Base-by-base conservation (phyloP, 345 rosid species). In the Psidium friedrichsthalianum region DNA sequence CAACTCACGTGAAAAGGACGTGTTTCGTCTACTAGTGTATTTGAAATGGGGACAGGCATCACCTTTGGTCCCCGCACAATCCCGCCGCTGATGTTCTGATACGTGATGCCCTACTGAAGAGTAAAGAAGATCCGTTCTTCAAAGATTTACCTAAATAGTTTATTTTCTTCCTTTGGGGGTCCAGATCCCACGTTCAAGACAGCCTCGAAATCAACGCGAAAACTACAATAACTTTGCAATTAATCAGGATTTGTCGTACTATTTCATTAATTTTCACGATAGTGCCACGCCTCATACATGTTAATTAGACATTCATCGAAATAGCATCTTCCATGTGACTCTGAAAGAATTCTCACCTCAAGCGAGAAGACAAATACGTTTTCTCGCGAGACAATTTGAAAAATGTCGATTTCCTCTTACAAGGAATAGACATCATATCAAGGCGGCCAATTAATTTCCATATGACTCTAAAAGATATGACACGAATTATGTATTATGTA, bases 151-250 rank as follows among this genome's bases (percentile, higher is more conserved):
- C 55, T 47, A 27, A 81, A 81, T 24, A 81, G 12, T 47, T 24
- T 81, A 24, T 47, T 81, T 2, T 3, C 21, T n/a, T 49, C 83
- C 32, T 49, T 18, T 69, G 47, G 80, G 47, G 80, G 84, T 82
- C 83, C 83, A 82, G 83, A 52, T 82, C 58, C 84, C 58, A 82
- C 44, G 57, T 82, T 82, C 84, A 82, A 82, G 57, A 82, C 24
- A 3, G 32, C n/a, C 47, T 82, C 16, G 84, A 51, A 53, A 82
- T 82, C 47, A 52, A 69, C 25, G 80, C 80, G 18, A 18, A 36
- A 18, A 16, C 44, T 4, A 3, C 44, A 2, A 36, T 69, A 18
- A 36, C 80, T 18, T 36, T 20, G 47, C 80, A 69, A 69, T 36
- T 69, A 36, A 36, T 36, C 7, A 36, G 3, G 25, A 20, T 36